Base-by-base conservation (phyloP, 2,329 filamentous ascomycete species). In the Fusarium sp. region DNA sequence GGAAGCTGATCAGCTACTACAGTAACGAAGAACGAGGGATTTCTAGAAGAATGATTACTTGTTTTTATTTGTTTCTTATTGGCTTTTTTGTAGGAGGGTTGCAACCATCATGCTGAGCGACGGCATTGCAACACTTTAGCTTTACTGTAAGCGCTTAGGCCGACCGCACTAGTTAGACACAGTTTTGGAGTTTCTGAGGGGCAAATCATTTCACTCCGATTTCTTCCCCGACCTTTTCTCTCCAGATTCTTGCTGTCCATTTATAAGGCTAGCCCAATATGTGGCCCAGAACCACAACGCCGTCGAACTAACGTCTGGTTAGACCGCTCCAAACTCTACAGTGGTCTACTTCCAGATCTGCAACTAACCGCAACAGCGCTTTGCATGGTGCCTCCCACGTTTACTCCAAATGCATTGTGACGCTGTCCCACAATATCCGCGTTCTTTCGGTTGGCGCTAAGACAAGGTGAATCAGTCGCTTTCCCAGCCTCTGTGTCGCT, bases 361-460 rank as follows among this genome's bases (percentile, higher is more conserved):
- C 61, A 34, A 34, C 45, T 32, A 57, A 45, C 13, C 40, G n/a
- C 16, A 7, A 44, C 6, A 24, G 24, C 27, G 10, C 27, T 34
- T 27, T 25, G 18, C 22, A 32, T 27, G 20, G 5, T 5, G 29
- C 7, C 24, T 61, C 53, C 52, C 44, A 49, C 37, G 6, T 44
- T 24, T 12, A 13, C 62, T 30, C 54, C 45, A 65, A 60, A 66
- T 65, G 54, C 47, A 22, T 13, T 49, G 63, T 61, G 42, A 66
- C 63, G 29, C 40, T 65, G 63, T 66, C 14, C 63, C 63, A 66
- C 61, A 60, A 20, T 30, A 13, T 18, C 30, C n/a, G 11, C 44
- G 24, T 46, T 64, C 25, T 47, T 30, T 41, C 52, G 40, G 52
- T 40, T 37, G 24, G 30, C 29, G 22, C 44, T 12, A 52, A 18